phyloP scores from a whole-genome alignment of 139 green algal genomes.

The Ettlia oleoabundans region DNA sequence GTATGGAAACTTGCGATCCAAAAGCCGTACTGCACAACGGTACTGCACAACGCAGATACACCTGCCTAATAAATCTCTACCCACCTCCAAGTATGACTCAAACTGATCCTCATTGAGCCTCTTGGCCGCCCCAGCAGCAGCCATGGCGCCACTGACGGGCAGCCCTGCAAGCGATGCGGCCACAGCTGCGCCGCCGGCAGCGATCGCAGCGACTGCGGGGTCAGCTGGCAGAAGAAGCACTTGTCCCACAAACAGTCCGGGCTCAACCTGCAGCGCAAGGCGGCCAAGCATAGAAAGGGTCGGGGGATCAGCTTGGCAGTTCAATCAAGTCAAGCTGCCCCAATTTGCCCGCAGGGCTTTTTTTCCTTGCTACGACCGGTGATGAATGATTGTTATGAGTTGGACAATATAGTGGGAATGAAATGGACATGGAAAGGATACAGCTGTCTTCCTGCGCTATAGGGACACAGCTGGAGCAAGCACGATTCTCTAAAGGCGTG shows the following conservation, averaged over 20 bases:
- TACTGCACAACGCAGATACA: no score
- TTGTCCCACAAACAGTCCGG: slow-evolving; percentile 43
- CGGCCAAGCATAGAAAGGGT: not conserved
- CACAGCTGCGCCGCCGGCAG: not conserved
- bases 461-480: no score
- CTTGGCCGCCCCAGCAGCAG: not conserved
- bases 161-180: not conserved
- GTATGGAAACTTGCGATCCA: no score
- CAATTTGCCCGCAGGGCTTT: not conserved
- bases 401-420: no score
- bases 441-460: no score
- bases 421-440: no score
- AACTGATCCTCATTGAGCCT: slow-evolving; percentile 45
- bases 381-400: no score
- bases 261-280: not conserved
- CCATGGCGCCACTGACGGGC: not conserved
- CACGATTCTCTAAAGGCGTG: no score
- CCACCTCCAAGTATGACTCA: slow-evolving; percentile 20
- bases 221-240: slow-evolving; percentile 13
- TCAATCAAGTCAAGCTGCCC: not conserved
- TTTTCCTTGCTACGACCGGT: no score
- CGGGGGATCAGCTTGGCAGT: not conserved
- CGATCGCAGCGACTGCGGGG: slow-evolving; percentile 1
- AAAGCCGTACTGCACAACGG: no score
- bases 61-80: no score